Evolutionary conservation across 2,329 filamentous ascomycete species (phyloP).

Genomic region (Passalora sequoiae): DNA sequence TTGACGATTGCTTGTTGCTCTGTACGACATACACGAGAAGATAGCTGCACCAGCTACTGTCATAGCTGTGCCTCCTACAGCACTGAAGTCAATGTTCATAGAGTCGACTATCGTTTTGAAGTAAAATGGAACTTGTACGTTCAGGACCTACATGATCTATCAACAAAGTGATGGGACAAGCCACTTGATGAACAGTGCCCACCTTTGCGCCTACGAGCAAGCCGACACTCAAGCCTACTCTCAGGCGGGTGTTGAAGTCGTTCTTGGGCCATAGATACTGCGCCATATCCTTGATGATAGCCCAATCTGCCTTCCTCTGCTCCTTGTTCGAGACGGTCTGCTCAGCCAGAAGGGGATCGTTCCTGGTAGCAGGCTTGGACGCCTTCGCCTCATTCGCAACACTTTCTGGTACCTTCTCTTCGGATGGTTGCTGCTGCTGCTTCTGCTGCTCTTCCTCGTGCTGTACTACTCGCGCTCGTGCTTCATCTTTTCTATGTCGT

Average conservation of each 20-base stretch:
- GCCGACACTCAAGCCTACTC: conserved; percentile 77
- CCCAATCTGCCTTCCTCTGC: conserved; percentile 95
- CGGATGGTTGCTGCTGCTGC: conserved; percentile 24
- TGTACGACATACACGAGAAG: conserved; percentile 57
- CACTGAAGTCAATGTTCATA: conserved; percentile 92
- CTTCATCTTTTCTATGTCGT: conserved; percentile 41
- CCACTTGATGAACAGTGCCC: conserved; percentile 19
- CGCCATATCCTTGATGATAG: conserved; percentile 97
- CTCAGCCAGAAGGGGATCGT: conserved; percentile 58
- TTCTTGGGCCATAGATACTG: conserved; percentile 93
- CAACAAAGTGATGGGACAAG: conserved; percentile 21
- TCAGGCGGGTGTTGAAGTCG: conserved; percentile 72
- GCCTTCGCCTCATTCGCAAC: conserved; percentile 31
- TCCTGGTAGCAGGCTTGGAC: conserved; percentile 31
- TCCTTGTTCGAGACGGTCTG: conserved; percentile 68
- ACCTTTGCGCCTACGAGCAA: conserved; percentile 84
- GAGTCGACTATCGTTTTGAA: conserved; percentile 97
- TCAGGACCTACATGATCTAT: conserved; percentile 58
- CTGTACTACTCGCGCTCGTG: conserved; percentile 24
- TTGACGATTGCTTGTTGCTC: too few species aligned
- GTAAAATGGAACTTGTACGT: conserved; percentile 97
- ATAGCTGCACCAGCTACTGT: conserved; percentile 91
- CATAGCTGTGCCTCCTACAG: conserved; percentile 79
- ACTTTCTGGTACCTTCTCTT: conserved; percentile 33
- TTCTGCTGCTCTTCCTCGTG: conserved; percentile 17